These are phyloP conservation scores for Sarocladium oryzae DNA, from an alignment of 2,329 filamentous ascomycete genomes.

Conservation along the genomic window DNA sequence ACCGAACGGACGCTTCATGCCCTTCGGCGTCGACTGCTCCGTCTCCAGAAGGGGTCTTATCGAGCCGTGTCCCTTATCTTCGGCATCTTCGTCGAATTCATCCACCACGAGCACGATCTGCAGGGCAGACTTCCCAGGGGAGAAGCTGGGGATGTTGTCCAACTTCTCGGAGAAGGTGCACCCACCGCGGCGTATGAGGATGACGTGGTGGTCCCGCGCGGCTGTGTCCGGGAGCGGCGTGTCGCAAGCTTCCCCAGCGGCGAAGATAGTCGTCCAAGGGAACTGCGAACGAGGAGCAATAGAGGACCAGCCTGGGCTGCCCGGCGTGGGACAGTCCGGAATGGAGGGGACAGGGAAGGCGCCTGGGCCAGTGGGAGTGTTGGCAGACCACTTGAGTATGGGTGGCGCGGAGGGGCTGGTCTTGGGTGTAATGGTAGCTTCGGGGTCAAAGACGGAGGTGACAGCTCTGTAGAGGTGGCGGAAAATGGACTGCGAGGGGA, in stretches of 20 bases:
- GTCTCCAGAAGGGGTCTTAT: conserved; percentile 67
- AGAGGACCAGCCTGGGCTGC: conserved; percentile 34
- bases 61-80: conserved; percentile 27
- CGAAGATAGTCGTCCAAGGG: conserved; percentile 64
- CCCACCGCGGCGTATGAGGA: conserved; percentile 74
- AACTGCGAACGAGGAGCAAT: conserved; percentile 41
- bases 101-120: conserved; percentile 76
- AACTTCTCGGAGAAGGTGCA: conserved; percentile 84
- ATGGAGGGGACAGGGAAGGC: conserved; percentile 66
- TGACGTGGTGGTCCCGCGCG: conserved; percentile 58
- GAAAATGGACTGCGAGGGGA: conserved; percentile 42
- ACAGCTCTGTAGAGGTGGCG: conserved; percentile 27
- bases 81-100: conserved; percentile 39
- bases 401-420: not conserved
- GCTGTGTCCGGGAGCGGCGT: conserved; percentile 42
- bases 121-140: conserved; percentile 42
- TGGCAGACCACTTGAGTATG: conserved; percentile 38
- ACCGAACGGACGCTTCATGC: conserved; percentile 61
- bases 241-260: conserved; percentile 63
- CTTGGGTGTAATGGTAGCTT: not conserved
- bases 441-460: conserved; percentile 35
- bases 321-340: conserved; percentile 44
- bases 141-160: conserved; percentile 72
- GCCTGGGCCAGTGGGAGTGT: conserved; percentile 47
- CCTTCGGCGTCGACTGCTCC: conserved; percentile 62